These are phyloP conservation scores for Colletotrichum sp. DNA, from an alignment of 2,329 filamentous ascomycete species.

Conservation along the genomic window DNA sequence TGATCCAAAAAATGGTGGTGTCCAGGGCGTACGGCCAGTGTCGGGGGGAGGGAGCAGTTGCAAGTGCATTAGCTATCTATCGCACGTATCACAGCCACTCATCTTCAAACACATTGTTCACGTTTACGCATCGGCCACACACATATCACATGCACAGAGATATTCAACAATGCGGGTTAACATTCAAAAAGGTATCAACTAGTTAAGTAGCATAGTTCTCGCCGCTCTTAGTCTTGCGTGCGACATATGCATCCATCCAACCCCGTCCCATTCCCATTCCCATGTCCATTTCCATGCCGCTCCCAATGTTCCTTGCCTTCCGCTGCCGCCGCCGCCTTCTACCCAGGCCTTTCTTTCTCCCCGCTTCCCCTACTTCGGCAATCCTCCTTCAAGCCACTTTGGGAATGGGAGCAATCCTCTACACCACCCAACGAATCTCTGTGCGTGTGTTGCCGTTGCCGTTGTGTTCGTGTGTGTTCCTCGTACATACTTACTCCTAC, in stretches of 20 bases:
- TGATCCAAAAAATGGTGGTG: not conserved
- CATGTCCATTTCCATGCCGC: not conserved
- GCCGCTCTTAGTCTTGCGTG: not conserved
- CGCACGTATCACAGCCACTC: conserved; percentile 3
- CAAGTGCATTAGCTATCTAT: not conserved
- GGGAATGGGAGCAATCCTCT: not conserved
- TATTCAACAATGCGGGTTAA: not conserved
- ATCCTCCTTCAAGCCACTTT: not conserved
- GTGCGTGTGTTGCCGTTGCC: not conserved
- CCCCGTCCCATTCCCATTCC: not conserved
- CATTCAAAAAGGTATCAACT: conserved; percentile 9
- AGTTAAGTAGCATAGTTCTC: not conserved
- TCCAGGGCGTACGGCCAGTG: not conserved
- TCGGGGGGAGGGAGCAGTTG: not conserved
- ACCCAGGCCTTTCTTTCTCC: not conserved
- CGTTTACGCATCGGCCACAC: not conserved
- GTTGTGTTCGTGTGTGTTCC: not conserved
- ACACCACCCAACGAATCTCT: not conserved
- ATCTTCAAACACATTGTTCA: conserved; percentile 8
- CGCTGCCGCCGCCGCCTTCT: not conserved
- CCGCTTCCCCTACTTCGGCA: not conserved
- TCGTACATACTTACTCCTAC: conserved; percentile 9
- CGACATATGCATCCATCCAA: conserved; percentile 1
- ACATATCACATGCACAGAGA: not conserved
- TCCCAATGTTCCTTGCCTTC: not conserved